Evolutionary conservation across 352 stramenopile genomes (phyloP).

Genomic region (Aphanomyces stellatus): DNA sequence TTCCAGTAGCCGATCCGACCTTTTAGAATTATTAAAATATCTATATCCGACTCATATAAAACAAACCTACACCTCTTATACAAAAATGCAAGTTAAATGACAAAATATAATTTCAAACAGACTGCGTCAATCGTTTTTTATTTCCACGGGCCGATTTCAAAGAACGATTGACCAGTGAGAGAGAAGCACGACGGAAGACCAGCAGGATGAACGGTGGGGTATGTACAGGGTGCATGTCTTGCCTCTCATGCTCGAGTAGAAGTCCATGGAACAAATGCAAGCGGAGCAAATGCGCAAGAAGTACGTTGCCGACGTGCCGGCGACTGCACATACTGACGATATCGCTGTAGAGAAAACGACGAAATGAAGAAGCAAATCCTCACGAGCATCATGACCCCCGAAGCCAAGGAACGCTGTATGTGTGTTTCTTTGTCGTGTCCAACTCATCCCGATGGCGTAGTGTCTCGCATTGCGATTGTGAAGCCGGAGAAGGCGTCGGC

Average conservation of each 20-base stretch:
- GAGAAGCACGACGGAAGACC: background rate
- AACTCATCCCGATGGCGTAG: conserved; percentile 23
- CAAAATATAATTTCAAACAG: background rate
- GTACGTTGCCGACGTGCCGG: conserved; percentile 25
- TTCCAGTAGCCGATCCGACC: background rate
- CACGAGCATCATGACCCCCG: conserved; percentile 65
- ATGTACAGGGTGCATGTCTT: background rate
- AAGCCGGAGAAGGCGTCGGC: conserved; percentile 80
- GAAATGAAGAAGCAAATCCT: conserved; percentile 72
- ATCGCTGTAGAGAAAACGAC: conserved; percentile 46
- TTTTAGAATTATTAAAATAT: background rate
- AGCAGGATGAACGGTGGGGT: background rate
- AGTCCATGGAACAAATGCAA: conserved; percentile 78
- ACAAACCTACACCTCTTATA: background rate
- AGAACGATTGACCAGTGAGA: background rate
- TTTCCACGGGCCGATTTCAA: background rate
- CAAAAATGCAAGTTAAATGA: background rate
- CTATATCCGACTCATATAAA: background rate
- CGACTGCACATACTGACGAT: background rate
- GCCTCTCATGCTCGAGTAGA: no score
- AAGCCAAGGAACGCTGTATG: conserved; percentile 71
- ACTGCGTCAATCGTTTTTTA: no score
- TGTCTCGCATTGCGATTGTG: conserved; percentile 81
- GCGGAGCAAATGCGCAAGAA: conserved; percentile 80
- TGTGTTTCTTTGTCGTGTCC: conserved; percentile 18